A percentile compares a stretch with the other conserved stretches of the same genome.
Conservation (phyloP, 768 basidiomycete genomes). For the Dentipellis sp. region DNA sequence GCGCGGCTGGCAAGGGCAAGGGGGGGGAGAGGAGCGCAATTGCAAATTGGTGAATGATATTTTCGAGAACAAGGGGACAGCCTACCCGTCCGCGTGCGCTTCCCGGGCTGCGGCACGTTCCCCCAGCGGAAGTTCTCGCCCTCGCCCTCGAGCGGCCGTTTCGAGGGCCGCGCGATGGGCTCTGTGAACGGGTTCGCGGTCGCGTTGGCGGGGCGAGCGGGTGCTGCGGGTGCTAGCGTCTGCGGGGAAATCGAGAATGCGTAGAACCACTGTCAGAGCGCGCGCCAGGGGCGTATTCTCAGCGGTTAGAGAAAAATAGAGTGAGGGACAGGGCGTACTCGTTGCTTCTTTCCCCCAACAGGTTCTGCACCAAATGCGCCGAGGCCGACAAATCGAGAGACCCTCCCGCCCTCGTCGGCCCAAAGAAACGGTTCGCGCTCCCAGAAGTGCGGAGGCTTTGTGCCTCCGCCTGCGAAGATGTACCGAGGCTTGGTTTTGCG, state of each 20-base stretch:
- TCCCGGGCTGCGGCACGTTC: conserved; percentile 43
- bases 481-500: conserved; percentile 76
- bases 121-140: conserved; percentile 68
- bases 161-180: conserved; percentile 27
- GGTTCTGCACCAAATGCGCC: conserved; percentile 75
- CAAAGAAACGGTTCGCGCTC: conserved; percentile 90
- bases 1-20: background rate
- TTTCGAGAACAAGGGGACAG: no score
- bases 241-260: conserved; percentile 79
- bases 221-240: conserved; percentile 25
- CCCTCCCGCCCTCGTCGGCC: conserved; percentile 59
- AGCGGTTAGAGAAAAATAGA: conserved; percentile 1
- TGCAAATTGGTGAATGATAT: no score
- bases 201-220: conserved; percentile 45
- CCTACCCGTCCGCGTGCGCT: conserved; percentile 42
- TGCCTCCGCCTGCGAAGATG: conserved; percentile 60
- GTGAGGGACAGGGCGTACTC: conserved; percentile 41
- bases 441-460: conserved; percentile 76
- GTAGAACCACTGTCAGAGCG: conserved; percentile 79
- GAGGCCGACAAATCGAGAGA: conserved; percentile 77
- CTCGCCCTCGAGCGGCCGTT: conserved; percentile 42
- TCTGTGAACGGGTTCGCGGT: conserved; percentile 66
- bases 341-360: conserved; percentile 59
- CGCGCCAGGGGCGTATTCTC: conserved; percentile 2
- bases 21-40: background rate